Base-by-base conservation (phyloP, 441 rosid species). In the Jatropha multifida region DNA sequence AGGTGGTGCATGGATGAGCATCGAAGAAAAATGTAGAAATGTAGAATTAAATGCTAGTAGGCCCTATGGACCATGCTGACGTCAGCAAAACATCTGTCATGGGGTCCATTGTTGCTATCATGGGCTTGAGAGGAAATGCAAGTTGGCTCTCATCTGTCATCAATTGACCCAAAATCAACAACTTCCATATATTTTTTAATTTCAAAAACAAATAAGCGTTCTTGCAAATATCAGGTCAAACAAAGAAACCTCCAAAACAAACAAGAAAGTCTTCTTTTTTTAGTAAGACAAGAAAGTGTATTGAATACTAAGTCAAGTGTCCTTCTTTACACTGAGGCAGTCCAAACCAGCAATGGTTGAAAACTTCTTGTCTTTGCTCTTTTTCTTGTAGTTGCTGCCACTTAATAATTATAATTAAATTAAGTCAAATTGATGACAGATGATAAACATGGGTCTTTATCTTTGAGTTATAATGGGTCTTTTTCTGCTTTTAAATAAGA, bases 71-170 rank as follows among this genome's bases (percentile, higher is more conserved):
- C 70, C 83, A 42, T 12, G 4, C 26, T 26, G 75, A 48, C 23
- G 79, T 55, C 77, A 78, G 66, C 46, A 17, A 44, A 51, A 23
- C 63, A 42, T 27, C 81, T 27, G 20, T 65, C 73, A 55, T 66
- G 59, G 81, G 79, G 66, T 56, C 75, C 44, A 46, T 69, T 14
- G 78, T 72, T 65, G 74, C 65, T 77, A 13, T 83, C 86, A 74
- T 67, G 71, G 63, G 68, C 79, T 41, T 64, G 58, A 48, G 68
- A 70, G 70, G 61, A 62, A 70, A 27, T 78, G 76, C 86, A 70
- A 78, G 79, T 71, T 67, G 76, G 71, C 76, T 42, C 67, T 59
- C 68, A 38, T 12, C 64, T 62, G 46, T 55, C 75, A 68, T 62
- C 32, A 14, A 61, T 69, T 65, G 63, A 55, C 77, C 60, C 58